Conservation (phyloP, 805 yeast genomes). For the Saccharomycopsis synnaedendra region DNA sequence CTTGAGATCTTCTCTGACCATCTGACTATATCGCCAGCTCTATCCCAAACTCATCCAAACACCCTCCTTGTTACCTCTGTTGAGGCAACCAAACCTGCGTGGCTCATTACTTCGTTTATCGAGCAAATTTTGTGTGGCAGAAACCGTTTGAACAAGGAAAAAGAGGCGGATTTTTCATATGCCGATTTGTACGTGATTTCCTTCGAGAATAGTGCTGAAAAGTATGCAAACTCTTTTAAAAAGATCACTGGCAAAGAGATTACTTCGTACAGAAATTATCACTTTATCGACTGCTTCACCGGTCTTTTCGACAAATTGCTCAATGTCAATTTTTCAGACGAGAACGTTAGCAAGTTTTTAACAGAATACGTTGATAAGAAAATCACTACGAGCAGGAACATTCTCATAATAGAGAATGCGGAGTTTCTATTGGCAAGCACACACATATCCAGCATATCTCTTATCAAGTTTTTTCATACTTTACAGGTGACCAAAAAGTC, state of each 20-base stretch:
- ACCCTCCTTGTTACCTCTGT: slow-evolving; percentile 1
- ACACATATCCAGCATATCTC: not conserved
- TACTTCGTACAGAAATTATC: not conserved
- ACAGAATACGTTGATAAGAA: not conserved
- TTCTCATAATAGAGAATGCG: slow-evolving; percentile 10
- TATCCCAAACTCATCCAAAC: no score
- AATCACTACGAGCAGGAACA: not conserved
- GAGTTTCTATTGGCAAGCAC: slow-evolving; percentile 13
- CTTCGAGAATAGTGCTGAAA: slow-evolving; percentile 2
- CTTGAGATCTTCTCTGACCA: no score
- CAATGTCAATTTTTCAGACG: not conserved
- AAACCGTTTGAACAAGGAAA: slow-evolving; percentile 5
- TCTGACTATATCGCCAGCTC: no score
- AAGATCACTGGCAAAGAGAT: slow-evolving; percentile 9
- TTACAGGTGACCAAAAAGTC: not conserved
- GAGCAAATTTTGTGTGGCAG: slow-evolving; percentile 7
- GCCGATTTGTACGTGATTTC: slow-evolving; percentile 6
- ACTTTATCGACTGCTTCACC: slow-evolving; percentile 12
- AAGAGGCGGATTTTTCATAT: not conserved
- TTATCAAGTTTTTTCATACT: slow-evolving; percentile 4
- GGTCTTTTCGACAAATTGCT: slow-evolving; percentile 4
- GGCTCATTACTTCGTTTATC: slow-evolving; percentile 12
- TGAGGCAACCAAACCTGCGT: slow-evolving; percentile 10
- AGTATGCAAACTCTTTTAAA: slow-evolving; percentile 5
- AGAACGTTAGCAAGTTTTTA: not conserved